A percentile compares a stretch with the other conserved stretches of the same genome.
These are phyloP conservation scores for Phaseolus lunatus DNA, from an alignment of 306 rosid genomes.

Conservation along the genomic window DNA sequence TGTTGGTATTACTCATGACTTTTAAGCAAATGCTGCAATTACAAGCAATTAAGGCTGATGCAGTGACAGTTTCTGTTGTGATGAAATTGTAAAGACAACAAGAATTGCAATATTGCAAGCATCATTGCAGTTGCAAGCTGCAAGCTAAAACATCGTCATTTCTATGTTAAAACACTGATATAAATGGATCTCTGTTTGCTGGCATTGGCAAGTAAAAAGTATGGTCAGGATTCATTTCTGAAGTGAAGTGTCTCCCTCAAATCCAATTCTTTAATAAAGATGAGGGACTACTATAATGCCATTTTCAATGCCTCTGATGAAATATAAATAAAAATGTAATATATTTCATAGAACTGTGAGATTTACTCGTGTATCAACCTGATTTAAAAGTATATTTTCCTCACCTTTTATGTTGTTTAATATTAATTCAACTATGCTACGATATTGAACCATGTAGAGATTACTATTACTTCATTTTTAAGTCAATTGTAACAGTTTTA, in stretches of 20 bases:
- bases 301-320: background rate
- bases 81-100: background rate
- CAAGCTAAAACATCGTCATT: background rate
- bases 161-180: background rate
- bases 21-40: background rate
- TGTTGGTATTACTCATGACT: background rate
- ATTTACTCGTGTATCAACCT: background rate
- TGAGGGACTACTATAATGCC: background rate
- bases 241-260: background rate
- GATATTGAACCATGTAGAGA: background rate
- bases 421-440: background rate
- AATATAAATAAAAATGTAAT: conserved; percentile 12
- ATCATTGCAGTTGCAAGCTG: background rate
- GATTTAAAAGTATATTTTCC: background rate
- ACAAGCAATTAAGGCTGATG: background rate
- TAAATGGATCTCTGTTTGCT: background rate
- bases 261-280: conserved; percentile 1
- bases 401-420: background rate
- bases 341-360: background rate
- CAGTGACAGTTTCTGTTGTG: background rate
- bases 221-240: conserved; percentile 17
- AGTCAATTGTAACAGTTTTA: conserved; percentile 1
- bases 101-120: background rate
- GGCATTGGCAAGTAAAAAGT: conserved; percentile 20
- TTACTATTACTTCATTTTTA: background rate